Evolutionary conservation across 139 green algal genomes (phyloP), one percentile per base, ranked within the genome.

Genomic region (Gonium pectorale): DNA sequence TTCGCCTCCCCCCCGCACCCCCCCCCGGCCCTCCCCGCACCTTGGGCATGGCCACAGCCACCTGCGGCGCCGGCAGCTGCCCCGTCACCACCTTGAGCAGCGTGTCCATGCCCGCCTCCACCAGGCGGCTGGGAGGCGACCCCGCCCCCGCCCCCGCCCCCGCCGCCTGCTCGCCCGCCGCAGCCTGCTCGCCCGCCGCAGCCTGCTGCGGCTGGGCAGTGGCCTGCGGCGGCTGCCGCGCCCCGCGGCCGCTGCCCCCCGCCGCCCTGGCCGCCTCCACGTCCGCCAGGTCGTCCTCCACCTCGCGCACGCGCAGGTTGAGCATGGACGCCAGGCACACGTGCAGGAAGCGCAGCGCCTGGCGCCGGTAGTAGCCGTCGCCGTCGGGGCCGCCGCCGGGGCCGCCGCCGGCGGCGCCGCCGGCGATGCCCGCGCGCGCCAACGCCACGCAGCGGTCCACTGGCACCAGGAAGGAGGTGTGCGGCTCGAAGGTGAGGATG

Each of bases 401-500:
- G 35, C n/a, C 35, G 59, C 75, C 41, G 56, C 37, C 44, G 62
- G 49, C 17, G 59, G 40, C 40, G 69, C 72, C 75, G 19, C 59
- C 75, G 1, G 60, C 60, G n/a, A 82, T 82, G 40, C 59, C 75
- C 37, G 40, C 29, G 24, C 70, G 46, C 13, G 88, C 87, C 63
- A 92, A 49, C n/a, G 87, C 81, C 69, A 86, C 92, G 88, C 94
- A 98, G 62, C 91, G 88, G 90, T 99, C 97, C 51, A 99, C 59
- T 8, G 97, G 97, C 31, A 99, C 94, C 22, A 99, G 92, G 86
- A 99, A 99, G 9, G 91, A 94, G 38, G 95, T 95, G 59, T 67
- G 70, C 5, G 97, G 95, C 70, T 94, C 87, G 86, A 99, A 99
- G 54, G 93, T 98, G 37, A 99, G 93, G 79, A 99, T 98, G 51